Conservation (phyloP, 495 filamentous ascomycete genomes). For the Hapsidospora chrysogenum region DNA sequence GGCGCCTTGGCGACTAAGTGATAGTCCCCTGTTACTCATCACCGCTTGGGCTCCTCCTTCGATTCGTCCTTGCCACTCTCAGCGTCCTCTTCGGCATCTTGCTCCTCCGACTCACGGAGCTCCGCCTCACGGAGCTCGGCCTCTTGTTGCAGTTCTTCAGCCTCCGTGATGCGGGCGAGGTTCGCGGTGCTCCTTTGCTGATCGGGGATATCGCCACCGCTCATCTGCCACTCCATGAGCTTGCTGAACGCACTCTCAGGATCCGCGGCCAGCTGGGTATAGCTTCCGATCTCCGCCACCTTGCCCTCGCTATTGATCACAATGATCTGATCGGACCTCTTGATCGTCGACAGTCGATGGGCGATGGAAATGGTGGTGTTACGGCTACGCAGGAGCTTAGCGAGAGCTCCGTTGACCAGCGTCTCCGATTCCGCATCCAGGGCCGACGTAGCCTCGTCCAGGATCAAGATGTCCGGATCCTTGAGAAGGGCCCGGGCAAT, state of each 20-base stretch:
- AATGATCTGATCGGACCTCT: constrained; percentile 82
- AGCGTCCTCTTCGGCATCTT: constrained; percentile 3
- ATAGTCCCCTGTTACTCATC: not conserved
- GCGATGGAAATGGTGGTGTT: constrained; percentile 96
- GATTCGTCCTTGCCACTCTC: not conserved
- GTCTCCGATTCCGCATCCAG: constrained; percentile 97
- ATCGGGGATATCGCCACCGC: constrained; percentile 46
- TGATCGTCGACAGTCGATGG: constrained; percentile 89
- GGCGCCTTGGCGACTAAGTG: too few relatives aligned
- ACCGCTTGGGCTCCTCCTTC: not conserved
- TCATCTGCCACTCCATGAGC: constrained; percentile 99
- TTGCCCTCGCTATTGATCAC: constrained; percentile 68
- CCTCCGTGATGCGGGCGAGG: constrained; percentile 19
- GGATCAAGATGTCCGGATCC: constrained; percentile 86
- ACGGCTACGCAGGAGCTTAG: constrained; percentile 60
- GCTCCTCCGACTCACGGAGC: too few relatives aligned
- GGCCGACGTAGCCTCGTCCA: constrained; percentile 88
- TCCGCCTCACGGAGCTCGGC: constrained; percentile 5
- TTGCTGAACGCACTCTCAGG: constrained; percentile 72
- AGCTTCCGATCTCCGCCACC: constrained; percentile 81
- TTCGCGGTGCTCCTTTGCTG: constrained; percentile 7
- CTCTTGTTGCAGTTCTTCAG: constrained; percentile 27
- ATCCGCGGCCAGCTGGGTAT: constrained; percentile 53
- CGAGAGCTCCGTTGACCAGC: constrained; percentile 77
- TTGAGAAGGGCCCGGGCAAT: constrained; percentile 92